Percentiles rank a stretch among this genome's conserved stretches.
phyloP scores from a whole-genome alignment of 352 stramenopile genomes.

The Phytopythium mirpurense region DNA sequence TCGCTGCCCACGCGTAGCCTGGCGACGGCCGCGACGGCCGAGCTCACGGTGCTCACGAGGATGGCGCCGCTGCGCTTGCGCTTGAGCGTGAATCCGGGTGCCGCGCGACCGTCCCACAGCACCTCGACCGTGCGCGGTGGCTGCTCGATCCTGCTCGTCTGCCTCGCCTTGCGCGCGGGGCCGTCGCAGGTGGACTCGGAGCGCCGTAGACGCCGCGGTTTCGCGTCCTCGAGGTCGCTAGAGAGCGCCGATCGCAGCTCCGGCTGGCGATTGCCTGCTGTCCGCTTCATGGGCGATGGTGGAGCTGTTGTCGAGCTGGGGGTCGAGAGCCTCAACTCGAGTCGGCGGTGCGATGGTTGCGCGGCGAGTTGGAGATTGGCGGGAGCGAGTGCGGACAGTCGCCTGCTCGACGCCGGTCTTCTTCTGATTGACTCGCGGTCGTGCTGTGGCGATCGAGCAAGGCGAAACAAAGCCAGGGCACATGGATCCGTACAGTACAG shows the following conservation, averaged over 20 bases:
- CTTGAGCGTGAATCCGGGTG: constrained; percentile 72
- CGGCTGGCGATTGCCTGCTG: not conserved
- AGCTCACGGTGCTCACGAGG: constrained; percentile 56
- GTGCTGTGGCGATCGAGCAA: too few relatives aligned
- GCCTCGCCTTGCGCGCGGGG: not conserved
- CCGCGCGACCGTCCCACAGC: constrained; percentile 48
- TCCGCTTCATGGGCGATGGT: not conserved
- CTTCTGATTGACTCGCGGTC: too few relatives aligned
- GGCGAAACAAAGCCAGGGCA: too few relatives aligned
- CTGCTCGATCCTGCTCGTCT: constrained; percentile 14
- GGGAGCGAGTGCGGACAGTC: too few relatives aligned
- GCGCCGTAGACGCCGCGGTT: constrained; percentile 3
- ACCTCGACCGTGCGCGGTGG: constrained; percentile 58
- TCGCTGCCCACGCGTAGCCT: constrained; percentile 58
- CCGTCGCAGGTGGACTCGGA: not conserved
- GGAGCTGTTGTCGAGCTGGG: not conserved
- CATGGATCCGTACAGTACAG: too few relatives aligned
- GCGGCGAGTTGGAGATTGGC: not conserved
- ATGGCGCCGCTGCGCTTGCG: constrained; percentile 66
- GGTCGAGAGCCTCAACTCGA: too few relatives aligned
- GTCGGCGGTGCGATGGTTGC: not conserved
- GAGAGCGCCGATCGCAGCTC: not conserved
- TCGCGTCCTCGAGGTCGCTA: too few relatives aligned
- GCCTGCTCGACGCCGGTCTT: not conserved
- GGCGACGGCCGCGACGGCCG: constrained; percentile 9